These are phyloP conservation scores for Pythium chondricola DNA, from an alignment of 352 stramenopile genomes.

Conservation along the genomic window DNA sequence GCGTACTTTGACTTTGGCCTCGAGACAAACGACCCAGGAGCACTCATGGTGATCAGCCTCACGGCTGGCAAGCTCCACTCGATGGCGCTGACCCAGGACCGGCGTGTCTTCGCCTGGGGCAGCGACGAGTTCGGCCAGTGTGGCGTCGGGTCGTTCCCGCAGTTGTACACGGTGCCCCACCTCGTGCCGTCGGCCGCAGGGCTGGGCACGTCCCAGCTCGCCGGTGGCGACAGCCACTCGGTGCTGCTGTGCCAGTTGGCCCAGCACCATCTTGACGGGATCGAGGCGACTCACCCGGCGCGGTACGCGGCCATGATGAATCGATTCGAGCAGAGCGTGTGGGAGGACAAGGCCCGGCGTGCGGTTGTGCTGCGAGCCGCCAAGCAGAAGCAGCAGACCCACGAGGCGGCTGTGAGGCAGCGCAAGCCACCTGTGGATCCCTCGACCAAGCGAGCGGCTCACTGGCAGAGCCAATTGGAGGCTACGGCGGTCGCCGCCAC, in stretches of 20 bases:
- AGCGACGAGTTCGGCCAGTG: conserved; percentile 73
- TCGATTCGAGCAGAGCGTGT: conserved; percentile 29
- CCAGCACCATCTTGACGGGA: conserved; percentile 31
- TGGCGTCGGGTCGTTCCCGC: conserved; percentile 51
- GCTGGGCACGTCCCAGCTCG: conserved; percentile 43
- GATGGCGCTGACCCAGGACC: conserved; percentile 36
- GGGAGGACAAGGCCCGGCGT: conserved; percentile 31
- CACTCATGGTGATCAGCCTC: conserved; percentile 29
- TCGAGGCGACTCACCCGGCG: conserved; percentile 38
- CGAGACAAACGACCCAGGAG: neutral
- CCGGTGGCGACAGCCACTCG: conserved; percentile 45
- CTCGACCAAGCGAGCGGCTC: conserved; percentile 15
- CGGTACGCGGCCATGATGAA: conserved; percentile 38
- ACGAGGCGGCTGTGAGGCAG: conserved; percentile 23
- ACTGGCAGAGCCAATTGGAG: conserved; percentile 21
- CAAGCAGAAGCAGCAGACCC: conserved; percentile 20
- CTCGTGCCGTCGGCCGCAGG: conserved; percentile 56
- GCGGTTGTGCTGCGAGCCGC: conserved; percentile 24
- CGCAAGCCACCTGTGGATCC: conserved; percentile 34
- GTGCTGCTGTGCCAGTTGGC: conserved; percentile 35
- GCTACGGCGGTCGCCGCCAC: neutral
- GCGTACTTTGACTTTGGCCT: conserved; percentile 41
- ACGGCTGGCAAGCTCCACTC: conserved; percentile 53
- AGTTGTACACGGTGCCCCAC: conserved; percentile 73
- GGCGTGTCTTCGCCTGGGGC: conserved; percentile 58